Conservation (phyloP, 306 rosid genomes). For the Myrica gale region DNA sequence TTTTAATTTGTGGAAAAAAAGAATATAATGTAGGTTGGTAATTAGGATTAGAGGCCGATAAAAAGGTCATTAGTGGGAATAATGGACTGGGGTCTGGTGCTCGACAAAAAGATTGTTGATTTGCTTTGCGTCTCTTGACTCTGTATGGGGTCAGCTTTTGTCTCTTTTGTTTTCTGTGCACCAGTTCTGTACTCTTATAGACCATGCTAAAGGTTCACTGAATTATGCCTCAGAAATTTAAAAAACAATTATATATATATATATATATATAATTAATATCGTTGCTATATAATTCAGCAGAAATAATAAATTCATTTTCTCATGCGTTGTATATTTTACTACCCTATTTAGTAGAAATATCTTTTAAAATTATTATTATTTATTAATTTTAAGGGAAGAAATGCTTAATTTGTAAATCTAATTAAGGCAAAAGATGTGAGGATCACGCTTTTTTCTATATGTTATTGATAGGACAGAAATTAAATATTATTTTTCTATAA, state of each 20-base stretch:
- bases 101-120: not conserved
- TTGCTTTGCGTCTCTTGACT: not conserved
- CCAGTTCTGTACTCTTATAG: not conserved
- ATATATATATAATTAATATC: not conserved
- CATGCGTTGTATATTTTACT: not conserved
- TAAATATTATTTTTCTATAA: no score
- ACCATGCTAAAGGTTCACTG: not conserved
- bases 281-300: not conserved
- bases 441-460: not conserved
- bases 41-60: not conserved
- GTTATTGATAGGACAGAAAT: no score
- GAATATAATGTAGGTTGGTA: not conserved
- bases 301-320: not conserved
- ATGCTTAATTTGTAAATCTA: not conserved
- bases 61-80: conserved; percentile 3
- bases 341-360: not conserved
- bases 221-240: not conserved
- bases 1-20: not conserved
- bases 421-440: not conserved
- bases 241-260: not conserved
- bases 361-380: no score
- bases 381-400: not conserved
- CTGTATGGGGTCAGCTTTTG: conserved; percentile 12
- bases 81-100: conserved; percentile 1
- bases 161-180: not conserved